A percentile compares a stretch with the other conserved stretches of the same genome.
Evolutionary conservation across 139 green algal species (phyloP).

Genomic region (Diplosphaera chodatii): DNA sequence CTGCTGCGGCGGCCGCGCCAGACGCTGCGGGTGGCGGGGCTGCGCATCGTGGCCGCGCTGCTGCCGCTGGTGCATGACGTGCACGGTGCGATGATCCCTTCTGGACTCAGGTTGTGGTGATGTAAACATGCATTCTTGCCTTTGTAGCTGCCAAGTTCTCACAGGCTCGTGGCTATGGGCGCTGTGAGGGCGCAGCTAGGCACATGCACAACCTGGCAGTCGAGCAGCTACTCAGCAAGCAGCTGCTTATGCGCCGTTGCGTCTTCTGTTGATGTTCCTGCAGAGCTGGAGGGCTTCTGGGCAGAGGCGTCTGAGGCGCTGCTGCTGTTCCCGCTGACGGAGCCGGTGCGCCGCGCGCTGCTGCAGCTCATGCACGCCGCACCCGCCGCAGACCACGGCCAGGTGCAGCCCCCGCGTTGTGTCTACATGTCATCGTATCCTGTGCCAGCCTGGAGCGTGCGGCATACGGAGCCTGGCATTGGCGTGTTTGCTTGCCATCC

Average conservation of each 20-base stretch:
- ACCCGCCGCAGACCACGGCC: background rate
- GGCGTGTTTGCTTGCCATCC: too few species aligned
- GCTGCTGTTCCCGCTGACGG: conserved; percentile 21
- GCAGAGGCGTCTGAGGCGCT: conserved; percentile 13
- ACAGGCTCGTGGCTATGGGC: too few species aligned
- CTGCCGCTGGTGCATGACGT: background rate
- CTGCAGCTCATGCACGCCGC: conserved; percentile 19
- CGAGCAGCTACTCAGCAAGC: too few species aligned
- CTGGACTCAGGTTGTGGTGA: too few species aligned
- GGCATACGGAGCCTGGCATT: too few species aligned
- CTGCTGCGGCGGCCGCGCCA: conserved; percentile 28
- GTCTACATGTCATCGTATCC: too few species aligned
- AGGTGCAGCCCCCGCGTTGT: background rate
- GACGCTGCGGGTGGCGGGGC: conserved; percentile 29
- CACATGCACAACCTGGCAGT: too few species aligned
- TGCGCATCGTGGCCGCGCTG: conserved; percentile 22
- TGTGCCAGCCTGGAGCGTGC: too few species aligned
- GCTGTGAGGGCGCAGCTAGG: too few species aligned
- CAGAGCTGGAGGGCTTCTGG: conserved; percentile 9
- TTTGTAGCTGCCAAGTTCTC: too few species aligned
- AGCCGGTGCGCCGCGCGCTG: conserved; percentile 15
- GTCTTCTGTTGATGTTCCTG: background rate
- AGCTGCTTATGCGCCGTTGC: too few species aligned
- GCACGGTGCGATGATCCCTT: background rate
- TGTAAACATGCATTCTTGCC: too few species aligned